Base-by-base conservation (phyloP, 805 yeast species). In the Lachancea mirantina region DNA sequence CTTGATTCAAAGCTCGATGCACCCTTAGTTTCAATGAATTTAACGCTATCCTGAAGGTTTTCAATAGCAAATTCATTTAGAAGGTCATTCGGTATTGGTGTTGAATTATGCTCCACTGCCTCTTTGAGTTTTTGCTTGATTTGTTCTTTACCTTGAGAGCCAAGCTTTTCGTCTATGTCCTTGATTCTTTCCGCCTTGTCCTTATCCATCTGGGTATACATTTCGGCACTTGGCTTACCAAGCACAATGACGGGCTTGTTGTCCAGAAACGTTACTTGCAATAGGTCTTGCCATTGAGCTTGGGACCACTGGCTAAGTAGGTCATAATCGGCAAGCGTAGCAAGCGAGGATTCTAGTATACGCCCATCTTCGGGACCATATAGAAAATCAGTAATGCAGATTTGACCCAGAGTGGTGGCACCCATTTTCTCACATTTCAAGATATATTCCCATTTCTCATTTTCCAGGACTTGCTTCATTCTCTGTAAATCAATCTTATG, bases 301-400 rank as follows among this genome's bases (percentile, higher is more conserved):
- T 65, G 48, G 6, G 71, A 43, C 96, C 96, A 89, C 1, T 49
- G 31, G 8, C 59, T 36, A 32, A 89, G 64, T 1, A 45, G 34
- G 35, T 42, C 61, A 53, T 70, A 84, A 40, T 81, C 92, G 7
- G 57, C 46, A 31, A 84, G 58, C 31, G 70, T 66, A 39, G 71
- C 68, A 15, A 74, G 43, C 68, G 80, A 72, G n/a, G 57, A 54
- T 3, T 62, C 57, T 38, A 89, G 61, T 34, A 76, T 75, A 5
- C 70, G 55, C 2, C 83, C 83, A 36, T 74, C 76, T 2, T 55
- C 46, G 28, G 74, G 64, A 30, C 96, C 95, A 50, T 89, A 92
- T 7, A 85, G 50, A 55, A 85, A 89, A 46, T 84, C 94, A 23
- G 68, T 67, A 32, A 85, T 80, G 6, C 87, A 85, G 38, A 77